Base-by-base conservation (phyloP, 306 rosid species). In the Luffa aegyptiaca region DNA sequence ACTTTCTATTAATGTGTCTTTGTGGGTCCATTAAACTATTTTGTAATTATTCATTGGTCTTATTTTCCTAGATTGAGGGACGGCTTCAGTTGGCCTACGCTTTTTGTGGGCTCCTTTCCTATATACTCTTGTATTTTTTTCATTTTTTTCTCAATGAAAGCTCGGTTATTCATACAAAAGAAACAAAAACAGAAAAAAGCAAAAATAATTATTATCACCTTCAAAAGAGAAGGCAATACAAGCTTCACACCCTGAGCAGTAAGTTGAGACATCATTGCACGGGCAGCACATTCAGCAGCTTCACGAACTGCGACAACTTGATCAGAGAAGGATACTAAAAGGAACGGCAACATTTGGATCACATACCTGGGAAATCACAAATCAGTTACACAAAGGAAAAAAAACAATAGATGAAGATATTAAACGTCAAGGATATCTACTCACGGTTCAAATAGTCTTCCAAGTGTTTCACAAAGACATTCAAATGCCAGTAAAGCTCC, bases 191-290 rank as follows among this genome's bases (percentile, higher is more conserved):
- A 0, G 31, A 26, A 26, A 26, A 26, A 26, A 26, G 31, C 36
- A 45, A 26, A 45, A n/a, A 70, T 14, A 13, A 33, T n/a, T 44
- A 69, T 46, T 63, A 85, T 77, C 83, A 95, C 98, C 97, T 95
- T 92, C 79, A 95, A 82, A 84, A 95, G 95, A 82, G 98, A 92
- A 55, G 98, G 98, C 79, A 95, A 97, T 80, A 95, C 98, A 89
- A 95, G 97, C 89, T 95, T 95, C 85, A 95, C 98, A 75, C 98
- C 98, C 79, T 92, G 97, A 76, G 96, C 97, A 78, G 86, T 92
- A 86, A 95, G 98, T 79, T 91, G 97, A 61, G 98, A 88, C 98
- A 95, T 95, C 98, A 92, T 95, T 84, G 98, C 95, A 62, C 98
- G 98, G 68, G 98, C 98, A 36, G 98, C 97, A 84, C 97, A 73